Evolutionary conservation across 345 rosid genomes (phyloP).

Genomic region (Gossypioides kirkii): DNA sequence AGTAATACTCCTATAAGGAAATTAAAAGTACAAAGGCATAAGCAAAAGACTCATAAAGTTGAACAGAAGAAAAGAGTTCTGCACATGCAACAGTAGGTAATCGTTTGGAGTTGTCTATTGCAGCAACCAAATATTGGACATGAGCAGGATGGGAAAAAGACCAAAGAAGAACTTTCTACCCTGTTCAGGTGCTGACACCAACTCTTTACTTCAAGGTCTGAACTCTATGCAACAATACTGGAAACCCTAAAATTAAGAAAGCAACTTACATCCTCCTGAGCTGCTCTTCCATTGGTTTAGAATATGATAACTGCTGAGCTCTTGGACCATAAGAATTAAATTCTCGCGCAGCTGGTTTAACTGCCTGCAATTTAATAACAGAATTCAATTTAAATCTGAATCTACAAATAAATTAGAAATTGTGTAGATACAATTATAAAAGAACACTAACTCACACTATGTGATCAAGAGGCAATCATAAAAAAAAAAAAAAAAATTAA

Average conservation of each 20-base stretch:
- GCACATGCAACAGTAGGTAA: not conserved
- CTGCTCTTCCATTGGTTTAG: constrained; percentile 48
- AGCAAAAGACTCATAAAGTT: not conserved
- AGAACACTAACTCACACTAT: not conserved
- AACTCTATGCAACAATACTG: not conserved
- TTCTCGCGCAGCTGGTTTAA: constrained; percentile 37
- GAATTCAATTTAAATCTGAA: not conserved
- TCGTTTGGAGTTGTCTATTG: not conserved
- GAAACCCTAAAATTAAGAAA: constrained; percentile 12
- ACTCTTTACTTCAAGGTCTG: not conserved
- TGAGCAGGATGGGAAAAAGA: not conserved
- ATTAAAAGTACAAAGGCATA: not conserved
- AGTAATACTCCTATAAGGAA: not conserved
- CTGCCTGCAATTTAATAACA: constrained; percentile 37
- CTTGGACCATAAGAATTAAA: constrained; percentile 42
- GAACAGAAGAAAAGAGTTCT: not conserved
- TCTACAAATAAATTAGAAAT: not conserved
- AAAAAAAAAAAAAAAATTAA: not conserved
- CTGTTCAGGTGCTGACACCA: not conserved
- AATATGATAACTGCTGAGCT: constrained; percentile 35
- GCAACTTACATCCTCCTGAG: constrained; percentile 58
- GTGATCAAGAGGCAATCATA: not conserved
- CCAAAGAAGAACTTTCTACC: not conserved
- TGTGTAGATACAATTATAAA: not conserved
- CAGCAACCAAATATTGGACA: not conserved